These are phyloP conservation scores for Gryganskiella cystojenkinii DNA, from an alignment of 192 early-diverging fungal species.

Conservation along the genomic window DNA sequence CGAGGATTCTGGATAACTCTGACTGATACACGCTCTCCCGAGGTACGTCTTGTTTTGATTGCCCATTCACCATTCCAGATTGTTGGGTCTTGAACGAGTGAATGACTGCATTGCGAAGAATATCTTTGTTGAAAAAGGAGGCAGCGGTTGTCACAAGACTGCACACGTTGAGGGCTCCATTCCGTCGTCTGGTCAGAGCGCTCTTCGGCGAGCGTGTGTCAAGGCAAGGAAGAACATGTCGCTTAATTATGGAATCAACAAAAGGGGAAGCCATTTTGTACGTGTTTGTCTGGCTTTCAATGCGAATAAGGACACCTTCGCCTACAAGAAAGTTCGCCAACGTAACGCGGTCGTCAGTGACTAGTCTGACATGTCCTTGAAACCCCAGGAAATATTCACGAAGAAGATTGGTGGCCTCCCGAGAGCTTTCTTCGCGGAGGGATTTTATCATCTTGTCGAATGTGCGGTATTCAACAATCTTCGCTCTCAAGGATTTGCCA, in stretches of 20 bases:
- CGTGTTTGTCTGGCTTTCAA: constrained; percentile 5
- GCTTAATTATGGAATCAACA: constrained; percentile 11
- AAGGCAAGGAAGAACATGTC: constrained; percentile 9
- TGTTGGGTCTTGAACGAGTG: constrained; percentile 1
- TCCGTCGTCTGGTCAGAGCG: constrained; percentile 1
- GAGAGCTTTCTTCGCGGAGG: constrained; percentile 3
- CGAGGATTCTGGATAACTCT: constrained; percentile 10
- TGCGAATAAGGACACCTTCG: constrained; percentile 10
- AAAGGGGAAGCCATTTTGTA: constrained; percentile 12
- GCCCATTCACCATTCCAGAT: constrained; percentile 2
- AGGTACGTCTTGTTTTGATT: neutral
- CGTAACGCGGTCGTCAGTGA: neutral
- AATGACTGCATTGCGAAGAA: constrained; percentile 14
- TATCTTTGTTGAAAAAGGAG: constrained; percentile 8
- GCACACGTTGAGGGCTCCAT: constrained; percentile 9
- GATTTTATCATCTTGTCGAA: constrained; percentile 19
- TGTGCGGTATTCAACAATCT: constrained; percentile 13
- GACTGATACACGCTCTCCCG: constrained; percentile 16
- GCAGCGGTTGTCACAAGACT: neutral
- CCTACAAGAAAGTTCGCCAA: constrained; percentile 14
- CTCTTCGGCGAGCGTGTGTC: constrained; percentile 13
- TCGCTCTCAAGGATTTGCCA: constrained; percentile 2
- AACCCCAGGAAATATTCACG: constrained; percentile 8
- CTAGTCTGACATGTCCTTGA: constrained; percentile 5
- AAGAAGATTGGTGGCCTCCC: constrained; percentile 15